Base-by-base conservation (phyloP, 73 alveolate species). In the Diophrys sp. region DNA sequence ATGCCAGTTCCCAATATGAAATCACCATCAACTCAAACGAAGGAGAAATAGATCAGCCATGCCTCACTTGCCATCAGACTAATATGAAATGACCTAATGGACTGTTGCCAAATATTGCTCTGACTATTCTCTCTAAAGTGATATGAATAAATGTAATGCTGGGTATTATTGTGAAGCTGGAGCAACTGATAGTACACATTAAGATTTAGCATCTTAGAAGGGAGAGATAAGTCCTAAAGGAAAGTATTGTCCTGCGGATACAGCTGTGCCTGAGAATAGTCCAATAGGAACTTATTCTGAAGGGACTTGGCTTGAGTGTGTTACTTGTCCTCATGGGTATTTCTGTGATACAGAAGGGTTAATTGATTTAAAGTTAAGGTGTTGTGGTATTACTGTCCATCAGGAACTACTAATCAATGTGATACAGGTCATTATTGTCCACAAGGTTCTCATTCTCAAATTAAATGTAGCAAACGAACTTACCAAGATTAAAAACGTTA, bases 371-470 rank as follows among this genome's bases (percentile, higher is more conserved):
- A 25, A 5, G 25, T 31, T 1, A 23, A 83, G 33, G 66, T 29
- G 57, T 70, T 77, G 18, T 80, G 87, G 14, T 74, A 75, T 23
- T 68, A 70, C 71, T 84, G 91, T 70, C 81, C 87, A 31, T 54
- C 83, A 11, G 87, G 90, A 8, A 67, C 89, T 27, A 33, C 54
- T 8, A 53, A 85, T 0, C 68, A 62, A 0, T 88, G 95, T 62
- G 75, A 67, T n/a, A 81, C 89, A 26, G 95, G 95, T 25, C 71
- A 71, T 56, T 77, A 88, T 62, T 88, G 95, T 71, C 85, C 90
- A 2, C 70, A 2, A 14, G 74, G 89, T 14, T 31, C 83, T 14
- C 5, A n/a, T 54, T 68, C 29, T 1, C 66, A 87, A 23, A 67
- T 84, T 18, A 55, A 73, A 0, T 87, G 95, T 31, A 81, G 83